Evolutionary conservation across 192 early-diverging fungal genomes (phyloP).

Genomic region (Phlyctochytrium arcticum): DNA sequence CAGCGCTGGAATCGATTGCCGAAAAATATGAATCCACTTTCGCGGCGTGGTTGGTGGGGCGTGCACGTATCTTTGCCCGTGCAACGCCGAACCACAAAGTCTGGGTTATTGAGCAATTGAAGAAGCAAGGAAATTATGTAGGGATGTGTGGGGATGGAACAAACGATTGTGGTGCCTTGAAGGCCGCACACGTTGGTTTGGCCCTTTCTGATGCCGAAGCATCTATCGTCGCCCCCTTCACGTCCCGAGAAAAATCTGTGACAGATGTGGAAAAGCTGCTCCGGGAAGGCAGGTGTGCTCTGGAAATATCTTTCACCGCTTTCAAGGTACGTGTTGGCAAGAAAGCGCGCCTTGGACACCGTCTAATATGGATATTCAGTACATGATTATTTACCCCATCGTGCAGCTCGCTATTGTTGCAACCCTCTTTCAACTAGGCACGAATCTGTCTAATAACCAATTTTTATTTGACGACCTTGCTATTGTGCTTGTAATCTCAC

Average conservation of each 20-base stretch:
- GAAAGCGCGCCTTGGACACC: too few species aligned
- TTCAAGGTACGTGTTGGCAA: conserved; percentile 47
- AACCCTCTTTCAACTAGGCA: conserved; percentile 36
- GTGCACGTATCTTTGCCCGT: conserved; percentile 68
- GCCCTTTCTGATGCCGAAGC: conserved; percentile 80
- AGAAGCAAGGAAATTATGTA: conserved; percentile 65
- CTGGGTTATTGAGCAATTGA: conserved; percentile 63
- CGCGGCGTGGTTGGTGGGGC: conserved; percentile 47
- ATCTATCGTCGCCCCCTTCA: conserved; percentile 85
- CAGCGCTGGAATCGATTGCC: conserved; percentile 58
- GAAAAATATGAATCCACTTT: conserved; percentile 28
- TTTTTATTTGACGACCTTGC: conserved; percentile 49
- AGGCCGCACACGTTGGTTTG: conserved; percentile 80
- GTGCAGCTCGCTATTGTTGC: conserved; percentile 40
- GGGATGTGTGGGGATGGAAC: conserved; percentile 83
- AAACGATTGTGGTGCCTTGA: conserved; percentile 81
- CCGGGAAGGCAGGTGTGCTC: conserved; percentile 68
- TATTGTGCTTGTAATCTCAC: conserved; percentile 35
- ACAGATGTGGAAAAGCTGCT: conserved; percentile 55
- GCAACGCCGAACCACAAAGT: conserved; percentile 78
- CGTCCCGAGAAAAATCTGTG: conserved; percentile 55
- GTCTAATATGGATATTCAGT: too few species aligned
- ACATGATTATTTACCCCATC: conserved; percentile 52
- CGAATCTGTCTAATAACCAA: conserved; percentile 47
- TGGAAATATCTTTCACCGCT: conserved; percentile 71